A percentile compares a stretch with the other conserved stretches of the same genome.
Conservation (phyloP, 257 asterid genomes). For the Solanum chaucha region DNA sequence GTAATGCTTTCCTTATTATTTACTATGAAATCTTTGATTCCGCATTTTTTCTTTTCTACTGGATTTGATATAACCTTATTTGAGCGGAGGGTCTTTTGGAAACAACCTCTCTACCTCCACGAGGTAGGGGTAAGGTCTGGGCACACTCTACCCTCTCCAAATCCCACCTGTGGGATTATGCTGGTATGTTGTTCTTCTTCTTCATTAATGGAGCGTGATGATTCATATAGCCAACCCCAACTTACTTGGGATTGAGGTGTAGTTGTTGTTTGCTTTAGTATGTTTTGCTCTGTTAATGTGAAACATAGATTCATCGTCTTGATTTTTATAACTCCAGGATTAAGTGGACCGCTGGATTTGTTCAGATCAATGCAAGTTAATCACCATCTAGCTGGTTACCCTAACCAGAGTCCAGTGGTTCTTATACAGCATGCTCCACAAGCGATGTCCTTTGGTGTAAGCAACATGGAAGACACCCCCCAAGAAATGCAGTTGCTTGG, state of each 20-base stretch:
- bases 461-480: slow-evolving; percentile 1
- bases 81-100: not conserved
- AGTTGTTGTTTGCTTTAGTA: not conserved
- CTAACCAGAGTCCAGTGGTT: not conserved
- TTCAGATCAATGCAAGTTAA: slow-evolving; percentile 8
- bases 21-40: not conserved
- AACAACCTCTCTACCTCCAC: not conserved
- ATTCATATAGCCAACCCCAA: not conserved
- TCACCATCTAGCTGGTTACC: slow-evolving; percentile 7
- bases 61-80: not conserved
- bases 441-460: slow-evolving; percentile 3
- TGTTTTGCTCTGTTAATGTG: slow-evolving; percentile 3
- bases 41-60: not conserved
- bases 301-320: not conserved
- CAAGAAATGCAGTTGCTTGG: slow-evolving; percentile 5
- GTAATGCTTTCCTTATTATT: not conserved
- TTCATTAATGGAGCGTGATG: not conserved
- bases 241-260: not conserved
- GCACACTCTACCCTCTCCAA: not conserved
- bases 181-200: not conserved
- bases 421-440: slow-evolving; percentile 3
- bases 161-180: not conserved
- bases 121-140: not conserved
- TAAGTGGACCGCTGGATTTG: not conserved
- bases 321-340: not conserved